Evolutionary conservation across 1,284 basidiomycete genomes (phyloP).

Genomic region (Trichosporon faecale): DNA sequence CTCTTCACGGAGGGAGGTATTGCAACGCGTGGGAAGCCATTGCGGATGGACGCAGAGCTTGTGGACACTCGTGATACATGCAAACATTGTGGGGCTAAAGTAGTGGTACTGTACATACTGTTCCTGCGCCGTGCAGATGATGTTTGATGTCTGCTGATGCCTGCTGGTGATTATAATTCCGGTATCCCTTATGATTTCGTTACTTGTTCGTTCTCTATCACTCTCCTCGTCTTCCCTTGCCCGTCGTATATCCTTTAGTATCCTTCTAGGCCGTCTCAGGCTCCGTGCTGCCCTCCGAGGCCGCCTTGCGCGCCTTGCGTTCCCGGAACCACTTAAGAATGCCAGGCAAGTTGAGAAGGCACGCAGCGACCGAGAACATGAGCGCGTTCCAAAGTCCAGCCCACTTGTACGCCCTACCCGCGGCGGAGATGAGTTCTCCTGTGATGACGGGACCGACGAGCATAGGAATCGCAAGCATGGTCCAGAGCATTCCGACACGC

Average conservation of each 20-base stretch:
- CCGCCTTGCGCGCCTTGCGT: not conserved
- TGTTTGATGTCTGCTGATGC: not conserved
- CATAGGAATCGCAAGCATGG: slow-evolving; percentile 31
- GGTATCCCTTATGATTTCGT: not conserved
- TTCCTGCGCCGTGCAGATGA: not conserved
- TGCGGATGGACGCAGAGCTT: no score
- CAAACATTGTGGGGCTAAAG: not conserved
- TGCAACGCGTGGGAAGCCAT: no score
- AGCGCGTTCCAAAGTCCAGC: slow-evolving; percentile 9
- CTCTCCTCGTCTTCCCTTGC: not conserved
- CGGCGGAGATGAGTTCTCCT: slow-evolving; percentile 29
- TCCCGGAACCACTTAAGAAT: not conserved
- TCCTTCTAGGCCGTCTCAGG: not conserved
- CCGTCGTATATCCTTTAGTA: not conserved
- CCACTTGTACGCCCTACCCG: slow-evolving; percentile 14
- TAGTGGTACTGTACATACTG: not conserved
- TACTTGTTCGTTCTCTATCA: not conserved
- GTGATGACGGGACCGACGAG: slow-evolving; percentile 43
- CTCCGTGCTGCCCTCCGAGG: not conserved
- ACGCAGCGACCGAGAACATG: not conserved
- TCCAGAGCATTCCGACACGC: slow-evolving; percentile 47
- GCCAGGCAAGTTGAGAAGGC: not conserved
- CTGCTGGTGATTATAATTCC: not conserved
- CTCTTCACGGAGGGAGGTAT: no score
- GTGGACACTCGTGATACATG: not conserved